phyloP scores from a whole-genome alignment of 495 filamentous ascomycete species.

The Neurospora tetraspora region DNA sequence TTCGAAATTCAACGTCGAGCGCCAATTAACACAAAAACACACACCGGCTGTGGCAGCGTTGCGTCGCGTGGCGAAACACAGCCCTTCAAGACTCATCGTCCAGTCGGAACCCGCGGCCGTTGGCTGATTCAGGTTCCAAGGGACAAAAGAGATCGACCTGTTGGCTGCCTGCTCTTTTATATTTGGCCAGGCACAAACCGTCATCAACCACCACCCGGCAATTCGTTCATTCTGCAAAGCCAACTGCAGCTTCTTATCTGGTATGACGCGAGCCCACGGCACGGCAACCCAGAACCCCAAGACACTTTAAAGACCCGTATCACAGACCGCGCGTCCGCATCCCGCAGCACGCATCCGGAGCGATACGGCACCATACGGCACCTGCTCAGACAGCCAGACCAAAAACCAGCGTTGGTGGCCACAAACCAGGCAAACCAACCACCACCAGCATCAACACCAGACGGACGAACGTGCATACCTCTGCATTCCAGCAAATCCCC shows the following conservation, averaged over 20 bases:
- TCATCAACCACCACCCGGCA: not conserved
- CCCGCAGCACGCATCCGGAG: not conserved
- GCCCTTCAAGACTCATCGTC: not conserved
- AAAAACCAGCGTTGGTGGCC: not conserved
- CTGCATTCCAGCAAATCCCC: not conserved
- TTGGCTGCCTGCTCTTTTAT: not conserved
- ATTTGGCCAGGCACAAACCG: constrained; percentile 3
- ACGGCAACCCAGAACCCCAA: constrained; percentile 16
- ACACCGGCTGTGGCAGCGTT: not conserved
- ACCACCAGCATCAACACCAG: not conserved
- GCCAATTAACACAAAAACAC: not conserved
- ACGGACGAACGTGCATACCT: constrained; percentile 1
- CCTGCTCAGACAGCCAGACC: not conserved
- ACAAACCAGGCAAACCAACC: constrained; percentile 1
- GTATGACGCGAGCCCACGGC: constrained; percentile 22
- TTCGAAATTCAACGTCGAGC: not conserved
- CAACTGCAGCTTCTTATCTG: constrained; percentile 15
- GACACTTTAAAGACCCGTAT: constrained; percentile 12
- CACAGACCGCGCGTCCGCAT: constrained; percentile 4
- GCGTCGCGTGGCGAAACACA: constrained; percentile 1
- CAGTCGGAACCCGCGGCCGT: not conserved
- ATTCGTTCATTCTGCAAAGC: constrained; percentile 1
- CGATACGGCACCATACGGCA: constrained; percentile 4
- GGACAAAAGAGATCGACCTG: constrained; percentile 1
- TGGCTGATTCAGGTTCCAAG: not conserved